These are phyloP conservation scores for Didymella pinodella DNA, from an alignment of 2,329 filamentous ascomycete species.

Conservation along the genomic window DNA sequence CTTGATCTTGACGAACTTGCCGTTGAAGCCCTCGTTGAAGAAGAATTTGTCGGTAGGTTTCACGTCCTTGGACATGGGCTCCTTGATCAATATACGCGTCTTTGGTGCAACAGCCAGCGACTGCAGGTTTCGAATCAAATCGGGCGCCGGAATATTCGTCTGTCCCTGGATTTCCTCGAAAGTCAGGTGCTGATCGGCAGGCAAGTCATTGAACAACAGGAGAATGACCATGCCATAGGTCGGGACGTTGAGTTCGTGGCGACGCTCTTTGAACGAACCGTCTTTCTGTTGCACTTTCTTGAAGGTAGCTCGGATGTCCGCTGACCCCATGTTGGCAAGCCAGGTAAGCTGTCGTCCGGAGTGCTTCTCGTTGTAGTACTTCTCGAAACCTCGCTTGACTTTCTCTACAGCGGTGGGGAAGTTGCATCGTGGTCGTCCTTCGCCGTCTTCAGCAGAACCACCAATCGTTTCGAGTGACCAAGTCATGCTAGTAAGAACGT, in stretches of 20 bases:
- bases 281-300: constrained; percentile 75
- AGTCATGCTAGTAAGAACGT: constrained; percentile 88
- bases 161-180: constrained; percentile 82
- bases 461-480: constrained; percentile 93
- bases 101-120: constrained; percentile 85
- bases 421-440: constrained; percentile 63
- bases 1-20: constrained; percentile 86
- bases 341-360: constrained; percentile 89
- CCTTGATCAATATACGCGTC: constrained; percentile 80
- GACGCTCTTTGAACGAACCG: constrained; percentile 69
- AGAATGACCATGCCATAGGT: constrained; percentile 93
- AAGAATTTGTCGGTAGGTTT: constrained; percentile 79
- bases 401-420: constrained; percentile 78
- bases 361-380: constrained; percentile 86
- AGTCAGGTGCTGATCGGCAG: constrained; percentile 59
- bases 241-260: constrained; percentile 89
- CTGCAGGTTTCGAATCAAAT: constrained; percentile 79
- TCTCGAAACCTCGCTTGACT: constrained; percentile 84
- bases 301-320: constrained; percentile 84
- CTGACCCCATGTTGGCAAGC: constrained; percentile 78
- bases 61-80: constrained; percentile 79
- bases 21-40: constrained; percentile 83
- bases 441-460: constrained; percentile 61
- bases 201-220: constrained; percentile 84
- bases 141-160: constrained; percentile 78